Base-by-base conservation (phyloP, 2,329 filamentous ascomycete species). In the Hypoxylon sp. region DNA sequence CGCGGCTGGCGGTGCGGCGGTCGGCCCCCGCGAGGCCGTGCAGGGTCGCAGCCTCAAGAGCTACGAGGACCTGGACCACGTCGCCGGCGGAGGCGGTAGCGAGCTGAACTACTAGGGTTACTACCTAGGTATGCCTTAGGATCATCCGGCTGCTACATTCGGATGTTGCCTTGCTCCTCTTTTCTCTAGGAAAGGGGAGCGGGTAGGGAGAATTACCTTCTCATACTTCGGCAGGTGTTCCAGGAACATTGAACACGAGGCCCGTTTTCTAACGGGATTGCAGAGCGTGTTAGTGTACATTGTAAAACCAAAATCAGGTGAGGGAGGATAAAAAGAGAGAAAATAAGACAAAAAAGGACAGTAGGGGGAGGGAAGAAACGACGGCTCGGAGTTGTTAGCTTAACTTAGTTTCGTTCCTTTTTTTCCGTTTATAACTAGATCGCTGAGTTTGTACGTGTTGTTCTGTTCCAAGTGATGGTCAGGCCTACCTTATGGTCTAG, bases 61-160 rank as follows among this genome's bases (percentile, higher is more conserved):
- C 74, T 99, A 99, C 72, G 96, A 99, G 75, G 95, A 99, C 72
- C 80, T 99, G 20, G 95, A 99, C 77, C 94, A 96, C 41, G 88
- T 89, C 55, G 87, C 87, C 31, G 86, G 88, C 11, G 81, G 84
- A 29, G 91, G 88, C 35, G 87, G 88, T 35, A 90, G 91, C 23
- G 94, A 97, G 77, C 79, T 98, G 69, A 96, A 98, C 76, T 98
- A 98, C 72, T 98, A 83, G 42, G 8, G n/a, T n/a, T 27, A 15
- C n/a, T 26, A 2, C 5, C 2, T 9, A 5, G 11, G 21, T 6
- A 2, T 7, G 33, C 10, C 3, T 11, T 33, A n/a, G n/a, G n/a
- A n/a, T n/a, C n/a, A n/a, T n/a, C n/a, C n/a, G n/a, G n/a, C 46
- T 17, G 18, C 11, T 21, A 17, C 23, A 18, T 8, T 18, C 17